phyloP scores from a whole-genome alignment of 768 basidiomycete genomes.

The Phlebiopsis flavidoalba region DNA sequence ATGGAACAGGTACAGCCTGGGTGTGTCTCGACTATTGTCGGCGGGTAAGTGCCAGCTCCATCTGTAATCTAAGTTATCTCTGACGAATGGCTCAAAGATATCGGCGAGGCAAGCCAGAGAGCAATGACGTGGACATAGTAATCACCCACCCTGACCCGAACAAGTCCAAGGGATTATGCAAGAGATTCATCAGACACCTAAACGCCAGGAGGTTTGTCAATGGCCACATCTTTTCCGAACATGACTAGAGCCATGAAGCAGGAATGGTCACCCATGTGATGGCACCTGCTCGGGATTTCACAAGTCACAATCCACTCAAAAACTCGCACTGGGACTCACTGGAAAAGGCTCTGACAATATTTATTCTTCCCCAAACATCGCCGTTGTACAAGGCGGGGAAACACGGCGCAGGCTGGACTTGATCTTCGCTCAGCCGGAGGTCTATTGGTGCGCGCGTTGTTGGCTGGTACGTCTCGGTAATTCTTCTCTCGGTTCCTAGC shows the following conservation, averaged over 20 bases:
- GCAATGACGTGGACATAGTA: conserved; percentile 88
- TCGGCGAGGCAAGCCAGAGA: conserved; percentile 74
- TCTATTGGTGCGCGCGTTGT: conserved; percentile 88
- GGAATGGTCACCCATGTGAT: conserved; percentile 81
- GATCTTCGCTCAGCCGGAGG: conserved; percentile 69
- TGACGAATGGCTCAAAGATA: conserved; percentile 43
- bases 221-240: background rate
- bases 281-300: conserved; percentile 55
- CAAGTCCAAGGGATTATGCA: conserved; percentile 58
- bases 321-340: conserved; percentile 73
- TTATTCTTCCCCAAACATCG: conserved; percentile 48
- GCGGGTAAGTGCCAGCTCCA: conserved; percentile 51
- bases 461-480: conserved; percentile 68
- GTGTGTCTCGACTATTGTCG: conserved; percentile 71
- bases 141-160: conserved; percentile 64
- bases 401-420: conserved; percentile 74
- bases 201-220: conserved; percentile 47
- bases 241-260: conserved; percentile 16
- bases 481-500: no score
- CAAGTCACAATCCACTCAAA: conserved; percentile 45
- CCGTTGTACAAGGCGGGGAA: conserved; percentile 28
- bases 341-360: conserved; percentile 81
- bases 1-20: conserved; percentile 58
- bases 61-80: background rate
- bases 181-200: conserved; percentile 52